phyloP scores from a whole-genome alignment of 768 basidiomycete genomes.

The Lentinula lateritia region DNA sequence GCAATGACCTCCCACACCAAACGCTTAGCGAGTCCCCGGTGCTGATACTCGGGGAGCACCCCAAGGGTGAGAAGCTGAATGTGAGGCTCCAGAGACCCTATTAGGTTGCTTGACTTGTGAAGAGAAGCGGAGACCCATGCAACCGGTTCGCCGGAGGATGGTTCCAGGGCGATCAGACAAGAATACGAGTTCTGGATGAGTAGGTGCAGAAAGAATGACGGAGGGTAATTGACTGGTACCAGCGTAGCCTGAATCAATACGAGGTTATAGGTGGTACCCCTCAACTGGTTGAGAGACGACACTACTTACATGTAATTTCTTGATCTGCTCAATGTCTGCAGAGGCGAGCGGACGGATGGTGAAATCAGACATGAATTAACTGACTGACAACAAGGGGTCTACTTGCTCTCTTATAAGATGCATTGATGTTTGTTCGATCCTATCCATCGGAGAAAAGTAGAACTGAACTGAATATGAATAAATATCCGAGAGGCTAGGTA shows the following conservation, averaged over 20 bases:
- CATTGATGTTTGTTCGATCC: neutral
- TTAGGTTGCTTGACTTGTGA: slow-evolving; percentile 14
- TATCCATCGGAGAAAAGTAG: neutral
- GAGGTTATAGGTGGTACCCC: neutral
- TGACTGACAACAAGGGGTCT: neutral
- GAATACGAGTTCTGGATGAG: slow-evolving; percentile 32
- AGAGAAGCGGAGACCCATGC: slow-evolving; percentile 40
- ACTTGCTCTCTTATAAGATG: neutral
- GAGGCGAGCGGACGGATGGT: slow-evolving; percentile 3
- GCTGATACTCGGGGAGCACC: slow-evolving; percentile 38
- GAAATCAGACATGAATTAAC: neutral
- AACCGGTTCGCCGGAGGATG: slow-evolving; percentile 24
- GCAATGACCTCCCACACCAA: slow-evolving; percentile 28
- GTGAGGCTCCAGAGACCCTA: slow-evolving; percentile 20
- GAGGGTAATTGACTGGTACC: slow-evolving; percentile 34
- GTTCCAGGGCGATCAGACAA: slow-evolving; percentile 35
- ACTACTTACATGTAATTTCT: slow-evolving; percentile 35
- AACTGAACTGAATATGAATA: neutral
- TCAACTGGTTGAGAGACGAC: neutral
- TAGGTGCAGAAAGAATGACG: slow-evolving; percentile 42
- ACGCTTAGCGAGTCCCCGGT: slow-evolving; percentile 36
- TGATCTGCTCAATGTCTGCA: neutral
- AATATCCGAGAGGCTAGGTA: too few relatives aligned
- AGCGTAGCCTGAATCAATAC: slow-evolving; percentile 24
- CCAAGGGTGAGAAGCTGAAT: slow-evolving; percentile 50